Evolutionary conservation across 371 early-diverging fungal species (phyloP), one percentile per base, ranked within the genome.

Genomic region (Mucor lusitanicus): DNA sequence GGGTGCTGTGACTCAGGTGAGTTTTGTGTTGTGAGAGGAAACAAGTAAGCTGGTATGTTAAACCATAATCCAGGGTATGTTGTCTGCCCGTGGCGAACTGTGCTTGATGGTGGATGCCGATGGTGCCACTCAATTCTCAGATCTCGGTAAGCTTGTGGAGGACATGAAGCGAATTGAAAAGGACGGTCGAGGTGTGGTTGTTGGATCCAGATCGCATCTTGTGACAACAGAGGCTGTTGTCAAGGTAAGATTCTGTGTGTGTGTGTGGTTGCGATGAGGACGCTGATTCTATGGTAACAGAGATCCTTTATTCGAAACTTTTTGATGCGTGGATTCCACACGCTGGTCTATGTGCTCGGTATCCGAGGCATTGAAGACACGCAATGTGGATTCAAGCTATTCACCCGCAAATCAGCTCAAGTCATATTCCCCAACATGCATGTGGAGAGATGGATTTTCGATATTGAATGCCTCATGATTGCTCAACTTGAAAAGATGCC

Each of bases 371-470:
- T 97, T 68, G 88, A 90, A 44, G 97, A 98, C 76, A 97, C 97
- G 3, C 97, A 98, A 77, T 98, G 98, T 77, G 98, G 98, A 3
- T 98, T 98, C 85, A 98, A 98, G 70, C 77, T 98, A 39, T 91
- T 97, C 68, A 90, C 94, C 0, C 89, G 97, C 17, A 74, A 78
- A 56, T 87, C 97, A 0, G 96, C 95, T 0, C 86, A 80, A 53
- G 64, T 71, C 23, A 90, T 97, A 30, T 95, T 96, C 68, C 88
- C 94, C 19, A 89, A 89, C 74, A 92, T 97, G 91, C 97, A 97
- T 68, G 95, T 94, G 3, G 94, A 95, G 69, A 87, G 97, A 35
- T 97, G 97, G 93, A 96, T 97, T 66, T 97, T 98, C 81, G 97
- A 98, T 74, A 94, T 97, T 64, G 99, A 98, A 77, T 81, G 95